Conservation (phyloP, 768 basidiomycete genomes). For the Tulasnella sp. region DNA sequence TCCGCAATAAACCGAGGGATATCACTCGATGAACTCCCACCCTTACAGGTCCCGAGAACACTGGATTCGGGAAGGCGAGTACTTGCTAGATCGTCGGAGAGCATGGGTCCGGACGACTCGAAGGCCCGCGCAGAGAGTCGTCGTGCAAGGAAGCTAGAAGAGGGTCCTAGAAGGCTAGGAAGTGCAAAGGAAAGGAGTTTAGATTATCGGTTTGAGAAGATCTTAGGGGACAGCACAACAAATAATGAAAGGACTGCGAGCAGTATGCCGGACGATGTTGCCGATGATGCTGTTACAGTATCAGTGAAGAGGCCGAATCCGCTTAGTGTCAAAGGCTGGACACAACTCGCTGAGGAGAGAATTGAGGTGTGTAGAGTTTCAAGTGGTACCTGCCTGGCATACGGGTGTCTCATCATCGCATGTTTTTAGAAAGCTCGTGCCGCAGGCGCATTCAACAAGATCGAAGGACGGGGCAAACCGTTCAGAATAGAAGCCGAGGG, state of each 20-base stretch:
- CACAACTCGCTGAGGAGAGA: conserved; percentile 60
- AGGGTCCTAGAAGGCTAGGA: conserved; percentile 45
- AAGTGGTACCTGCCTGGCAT: conserved; percentile 1
- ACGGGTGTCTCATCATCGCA: neutral
- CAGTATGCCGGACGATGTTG: too few species aligned
- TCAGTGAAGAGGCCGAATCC: conserved; percentile 36
- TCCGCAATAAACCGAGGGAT: too few species aligned
- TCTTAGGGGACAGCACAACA: conserved; percentile 22
- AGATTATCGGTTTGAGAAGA: conserved; percentile 62
- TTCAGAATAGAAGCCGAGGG: conserved; percentile 36
- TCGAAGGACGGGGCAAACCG: conserved; percentile 57
- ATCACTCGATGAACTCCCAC: neutral
- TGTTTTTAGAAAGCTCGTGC: conserved; percentile 47
- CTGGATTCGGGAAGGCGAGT: neutral
- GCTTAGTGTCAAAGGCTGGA: conserved; percentile 61
- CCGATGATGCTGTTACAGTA: neutral
- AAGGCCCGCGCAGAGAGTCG: conserved; percentile 24
- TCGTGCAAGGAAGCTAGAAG: conserved; percentile 42
- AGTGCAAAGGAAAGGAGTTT: conserved; percentile 61
- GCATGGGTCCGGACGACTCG: conserved; percentile 22
- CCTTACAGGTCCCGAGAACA: neutral
- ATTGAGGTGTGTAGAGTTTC: conserved; percentile 48
- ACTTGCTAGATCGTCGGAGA: neutral
- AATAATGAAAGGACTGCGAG: neutral
- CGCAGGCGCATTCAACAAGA: conserved; percentile 58